Evolutionary conservation across 176 grass and related monocot species (phyloP).

Genomic region (Hordeum vulgare): MorexV3_pseudomolecules_assembly NC_058518.1:341192121-341192620

Average conservation of each 20-base stretch:
- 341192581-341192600: no score
- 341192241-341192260: no score
- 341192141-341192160: background rate
- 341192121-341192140: background rate
- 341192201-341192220: no score
- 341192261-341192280: background rate
- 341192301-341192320: background rate
- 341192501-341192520: no score
- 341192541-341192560: no score
- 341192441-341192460: no score
- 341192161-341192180: background rate
- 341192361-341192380: background rate
- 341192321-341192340: background rate
- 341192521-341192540: no score
- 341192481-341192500: no score
- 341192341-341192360: background rate
- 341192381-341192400: background rate
- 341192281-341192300: background rate
- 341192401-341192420: background rate
- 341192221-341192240: no score
- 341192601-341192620: no score
- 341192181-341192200: background rate
- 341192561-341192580: no score
- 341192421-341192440: background rate
- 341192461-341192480: no score